Percentiles rank a stretch among this genome's conserved stretches.
Evolutionary conservation across 208 protist genomes (phyloP).

Genomic region (Leptomonas pyrrhocoris): DNA sequence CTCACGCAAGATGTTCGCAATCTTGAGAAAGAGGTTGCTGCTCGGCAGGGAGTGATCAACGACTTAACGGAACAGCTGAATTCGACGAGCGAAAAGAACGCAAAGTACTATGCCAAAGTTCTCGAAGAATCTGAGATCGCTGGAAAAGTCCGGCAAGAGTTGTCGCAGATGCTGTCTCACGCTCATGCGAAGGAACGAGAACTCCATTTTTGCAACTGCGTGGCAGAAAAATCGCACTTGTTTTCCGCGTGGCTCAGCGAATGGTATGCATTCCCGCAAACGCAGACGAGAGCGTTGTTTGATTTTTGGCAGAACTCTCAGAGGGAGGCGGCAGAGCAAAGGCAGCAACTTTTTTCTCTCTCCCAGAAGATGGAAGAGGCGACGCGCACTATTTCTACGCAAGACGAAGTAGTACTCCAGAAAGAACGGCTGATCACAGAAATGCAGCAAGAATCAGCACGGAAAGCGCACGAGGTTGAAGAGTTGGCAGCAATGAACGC

Average conservation of each 20-base stretch:
- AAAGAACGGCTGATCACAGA: background rate
- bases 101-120: slow-evolving; percentile 55
- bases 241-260: slow-evolving; percentile 3
- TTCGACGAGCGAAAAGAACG: slow-evolving; percentile 58
- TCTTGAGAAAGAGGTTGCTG: slow-evolving; percentile 56
- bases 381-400: background rate
- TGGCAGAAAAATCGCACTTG: slow-evolving; percentile 15
- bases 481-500: background rate
- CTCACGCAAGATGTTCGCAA: slow-evolving; percentile 42
- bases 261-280: background rate
- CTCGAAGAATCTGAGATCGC: slow-evolving; percentile 53
- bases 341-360: background rate
- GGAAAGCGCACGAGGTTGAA: background rate
- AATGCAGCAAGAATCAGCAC: background rate
- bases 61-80: slow-evolving; percentile 66
- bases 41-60: slow-evolving; percentile 63
- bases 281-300: background rate
- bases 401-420: background rate
- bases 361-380: background rate
- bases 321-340: background rate
- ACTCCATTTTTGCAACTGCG: background rate
- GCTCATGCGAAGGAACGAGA: slow-evolving; percentile 15
- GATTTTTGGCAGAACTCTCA: slow-evolving; percentile 1
- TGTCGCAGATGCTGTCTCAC: slow-evolving; percentile 4
- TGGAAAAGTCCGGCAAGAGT: slow-evolving; percentile 34